A percentile compares a stretch with the other conserved stretches of the same genome.
Conservation (phyloP, 495 filamentous ascomycete species). For the Podospora bellae-mahoneyi region DNA sequence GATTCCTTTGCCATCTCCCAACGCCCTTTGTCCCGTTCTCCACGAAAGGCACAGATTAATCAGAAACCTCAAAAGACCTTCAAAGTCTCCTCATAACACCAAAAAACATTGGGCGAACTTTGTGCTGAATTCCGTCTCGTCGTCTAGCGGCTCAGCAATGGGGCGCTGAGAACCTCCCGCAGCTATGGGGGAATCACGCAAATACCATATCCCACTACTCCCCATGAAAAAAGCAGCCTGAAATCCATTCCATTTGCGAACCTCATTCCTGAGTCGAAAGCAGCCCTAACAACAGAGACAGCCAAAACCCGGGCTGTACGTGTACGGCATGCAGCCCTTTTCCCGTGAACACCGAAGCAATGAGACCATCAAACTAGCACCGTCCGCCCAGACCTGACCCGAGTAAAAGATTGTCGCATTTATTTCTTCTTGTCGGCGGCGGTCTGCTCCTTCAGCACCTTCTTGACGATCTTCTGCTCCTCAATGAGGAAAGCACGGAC, state of each 20-base stretch:
- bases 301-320: conserved; percentile 39
- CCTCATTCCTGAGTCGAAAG: conserved; percentile 43
- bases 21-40: neutral
- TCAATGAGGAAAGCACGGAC: conserved; percentile 98
- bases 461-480: conserved; percentile 99
- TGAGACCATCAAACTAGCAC: conserved; percentile 42
- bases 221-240: conserved; percentile 28
- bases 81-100: neutral
- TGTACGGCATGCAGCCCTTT: conserved; percentile 46
- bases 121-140: conserved; percentile 20
- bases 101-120: conserved; percentile 10
- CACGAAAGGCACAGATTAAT: neutral
- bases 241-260: conserved; percentile 40
- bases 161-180: conserved; percentile 15
- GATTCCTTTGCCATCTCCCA: neutral
- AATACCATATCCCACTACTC: conserved; percentile 12
- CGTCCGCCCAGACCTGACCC: conserved; percentile 26
- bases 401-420: conserved; percentile 21
- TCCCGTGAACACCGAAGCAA: conserved; percentile 51
- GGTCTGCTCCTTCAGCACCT: conserved; percentile 87
- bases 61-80: neutral
- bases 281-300: conserved; percentile 48
- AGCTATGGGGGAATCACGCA: conserved; percentile 11
- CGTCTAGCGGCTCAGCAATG: conserved; percentile 18
- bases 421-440: conserved; percentile 76